These are phyloP conservation scores for Camelina neglecta DNA, from an alignment of 345 rosid species.

Conservation along the genomic window DNA sequence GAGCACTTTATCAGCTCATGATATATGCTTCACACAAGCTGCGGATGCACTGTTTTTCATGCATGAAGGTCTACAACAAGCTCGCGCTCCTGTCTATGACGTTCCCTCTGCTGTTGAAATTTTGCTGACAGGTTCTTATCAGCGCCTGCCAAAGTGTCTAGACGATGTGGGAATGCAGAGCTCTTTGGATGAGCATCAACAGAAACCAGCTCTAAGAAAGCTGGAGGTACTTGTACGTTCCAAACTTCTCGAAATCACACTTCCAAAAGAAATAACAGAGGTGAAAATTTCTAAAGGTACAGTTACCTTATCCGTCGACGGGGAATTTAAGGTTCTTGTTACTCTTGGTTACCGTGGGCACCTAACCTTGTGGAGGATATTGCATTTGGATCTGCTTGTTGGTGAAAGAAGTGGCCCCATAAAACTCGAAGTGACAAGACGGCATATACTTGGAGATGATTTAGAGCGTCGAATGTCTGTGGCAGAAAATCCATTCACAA, in stretches of 20 bases:
- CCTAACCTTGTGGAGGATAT: conserved; percentile 93
- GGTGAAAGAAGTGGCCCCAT: conserved; percentile 87
- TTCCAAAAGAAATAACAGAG: conserved; percentile 86
- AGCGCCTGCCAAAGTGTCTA: conserved; percentile 87
- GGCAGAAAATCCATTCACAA: conserved; percentile 80
- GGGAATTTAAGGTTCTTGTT: conserved; percentile 92
- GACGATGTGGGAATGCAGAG: conserved; percentile 89
- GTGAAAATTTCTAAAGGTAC: conserved; percentile 92
- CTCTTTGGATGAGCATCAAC: conserved; percentile 71
- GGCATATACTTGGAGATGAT: conserved; percentile 92
- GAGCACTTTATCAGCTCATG: conserved; percentile 87
- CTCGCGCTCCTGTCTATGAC: conserved; percentile 96
- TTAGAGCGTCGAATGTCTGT: conserved; percentile 95
- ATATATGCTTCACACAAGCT: conserved; percentile 87
- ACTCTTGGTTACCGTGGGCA: conserved; percentile 99
- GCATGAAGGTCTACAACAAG: conserved; percentile 99
- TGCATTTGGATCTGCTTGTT: conserved; percentile 95
- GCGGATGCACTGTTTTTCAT: conserved; percentile 93
- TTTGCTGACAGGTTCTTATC: conserved; percentile 84
- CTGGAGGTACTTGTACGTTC: conserved; percentile 89
- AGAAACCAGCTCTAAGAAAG: conserved; percentile 84
- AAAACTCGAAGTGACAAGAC: conserved; percentile 72
- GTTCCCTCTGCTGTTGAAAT: conserved; percentile 95
- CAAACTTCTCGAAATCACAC: conserved; percentile 78
- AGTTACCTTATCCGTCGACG: conserved; percentile 69